Base-by-base conservation (phyloP, 2,329 filamentous ascomycete species). In the Alternaria alternata region DNA sequence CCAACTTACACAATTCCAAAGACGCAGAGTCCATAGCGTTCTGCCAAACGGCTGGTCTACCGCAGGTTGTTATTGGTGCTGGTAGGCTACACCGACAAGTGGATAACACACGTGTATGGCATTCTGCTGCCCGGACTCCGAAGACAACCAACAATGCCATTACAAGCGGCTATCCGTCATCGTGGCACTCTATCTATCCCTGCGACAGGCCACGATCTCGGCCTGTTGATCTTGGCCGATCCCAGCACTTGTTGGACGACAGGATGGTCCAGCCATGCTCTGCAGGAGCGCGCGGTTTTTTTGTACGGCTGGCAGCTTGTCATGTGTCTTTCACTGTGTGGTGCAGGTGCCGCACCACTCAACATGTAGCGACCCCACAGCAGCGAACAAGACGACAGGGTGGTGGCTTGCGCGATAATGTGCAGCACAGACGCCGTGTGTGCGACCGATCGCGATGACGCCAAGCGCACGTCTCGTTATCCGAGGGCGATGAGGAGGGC, bases 391-490 rank as follows among this genome's bases (percentile, higher is more conserved):
- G 59, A 47, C 55, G 55, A 44, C 54, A 62, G 64, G 62, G 66
- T 66, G 62, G 65, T 69, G 65, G 66, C 64, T 64, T 67, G 63
- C 59, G 57, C 52, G 49, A 62, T 36, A 56, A 62, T 65, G 48
- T 52, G 62, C 60, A 67, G 68, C 72, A 74, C 64, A 62, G 66
- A 65, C 66, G 58, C 54, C 57, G 51, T 62, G 62, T 59, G 57
- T 63, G 59, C 68, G 63, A 63, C 57, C 61, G 71, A 75, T 76
- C 64, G 66, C 62, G 72, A 74, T 76, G 59, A 57, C 54, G 71
- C 69, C 73, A 73, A 72, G 67, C 46, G 30, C 49, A 34, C 34
- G 59, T 60, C 43, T 64, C 59, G 60, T 55, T 54, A 58, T 65
- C 57, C 48, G 54, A 61, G 20, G 46, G 41, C 32, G 34, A 41